These are phyloP conservation scores for Backusella psychrophila DNA, from an alignment of 192 early-diverging fungal species.

Conservation along the genomic window DNA sequence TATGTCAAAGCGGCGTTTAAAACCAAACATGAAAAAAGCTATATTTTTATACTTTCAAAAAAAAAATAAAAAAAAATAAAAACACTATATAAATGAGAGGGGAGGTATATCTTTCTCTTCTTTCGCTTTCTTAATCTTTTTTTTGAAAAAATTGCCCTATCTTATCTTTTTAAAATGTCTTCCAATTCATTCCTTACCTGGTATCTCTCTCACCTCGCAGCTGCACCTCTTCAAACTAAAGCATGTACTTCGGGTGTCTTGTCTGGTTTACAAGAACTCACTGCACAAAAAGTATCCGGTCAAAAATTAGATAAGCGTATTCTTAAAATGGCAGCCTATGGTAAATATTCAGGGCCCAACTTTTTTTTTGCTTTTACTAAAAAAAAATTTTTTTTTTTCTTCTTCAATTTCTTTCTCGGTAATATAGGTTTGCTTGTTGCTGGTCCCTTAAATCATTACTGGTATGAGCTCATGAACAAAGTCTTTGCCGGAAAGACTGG, in stretches of 20 bases:
- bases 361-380: background rate
- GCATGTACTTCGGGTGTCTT: conserved; percentile 73
- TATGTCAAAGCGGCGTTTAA: background rate
- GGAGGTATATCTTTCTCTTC: background rate
- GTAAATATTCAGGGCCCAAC: conserved; percentile 28
- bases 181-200: conserved; percentile 43
- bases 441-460: conserved; percentile 79
- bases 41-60: background rate
- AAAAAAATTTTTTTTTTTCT: background rate
- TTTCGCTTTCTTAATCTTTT: background rate
- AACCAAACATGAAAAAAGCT: background rate
- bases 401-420: background rate
- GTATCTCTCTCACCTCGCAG: conserved; percentile 59
- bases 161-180: background rate
- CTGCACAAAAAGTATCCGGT: conserved; percentile 65
- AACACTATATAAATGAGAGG: background rate
- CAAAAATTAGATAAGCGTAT: conserved; percentile 58
- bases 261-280: conserved; percentile 77
- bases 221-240: conserved; percentile 78
- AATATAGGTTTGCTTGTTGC: conserved; percentile 65
- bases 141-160: background rate
- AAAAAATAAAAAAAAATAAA: background rate
- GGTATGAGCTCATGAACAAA: conserved; percentile 74
- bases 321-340: conserved; percentile 81
- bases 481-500: conserved; percentile 69